Base-by-base conservation (phyloP, 2,329 filamentous ascomycete genomes). In the Anisogramma anomala region DNA sequence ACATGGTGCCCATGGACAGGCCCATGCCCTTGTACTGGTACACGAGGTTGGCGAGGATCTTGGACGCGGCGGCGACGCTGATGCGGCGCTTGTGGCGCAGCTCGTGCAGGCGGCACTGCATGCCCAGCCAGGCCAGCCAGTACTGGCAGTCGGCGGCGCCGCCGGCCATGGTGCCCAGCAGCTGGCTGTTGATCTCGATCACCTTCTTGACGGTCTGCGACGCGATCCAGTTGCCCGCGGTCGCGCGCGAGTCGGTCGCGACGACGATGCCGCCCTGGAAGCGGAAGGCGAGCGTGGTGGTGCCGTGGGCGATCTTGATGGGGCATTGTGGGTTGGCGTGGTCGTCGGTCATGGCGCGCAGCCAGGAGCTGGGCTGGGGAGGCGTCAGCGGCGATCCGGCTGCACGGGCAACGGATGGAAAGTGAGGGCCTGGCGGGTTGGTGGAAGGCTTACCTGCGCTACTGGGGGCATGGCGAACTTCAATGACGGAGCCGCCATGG, bases 141-240 rank as follows among this genome's bases (percentile, higher is more conserved):
- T 95, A 96, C 78, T 96, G 91, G 67, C 91, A 98, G 68, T 98
- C 91, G 64, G 91, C 91, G 58, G 91, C 91, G 67, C 91, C 91
- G 64, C 91, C 91, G 49, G 91, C 91, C 89, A 98, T 94, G 53
- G 91, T 98, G 51, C 91, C 91, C 57, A 98, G 68, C 65, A 98
- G 74, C 64, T 82, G 83, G 65, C 74, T 85, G 71, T 94, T 94
- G 72, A 94, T 94, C 74, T 94, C 87, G 59, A 98, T 96, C 53
- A 98, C 91, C 75, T 98, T 98, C 79, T 98, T 98, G 59, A 98
- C 91, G 40, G 91, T 98, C 74, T 98, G 91, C 67, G 85, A 94
- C 52, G 91, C 91, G 66, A 98, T 98, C 91, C 91, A 98, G 76
- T 91, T 93, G 57, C 91, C 91, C 22, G 91, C 89, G 35, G 91